Evolutionary conservation across 768 basidiomycete species (phyloP).

Genomic region (Pleurotus pulmonarius): DNA sequence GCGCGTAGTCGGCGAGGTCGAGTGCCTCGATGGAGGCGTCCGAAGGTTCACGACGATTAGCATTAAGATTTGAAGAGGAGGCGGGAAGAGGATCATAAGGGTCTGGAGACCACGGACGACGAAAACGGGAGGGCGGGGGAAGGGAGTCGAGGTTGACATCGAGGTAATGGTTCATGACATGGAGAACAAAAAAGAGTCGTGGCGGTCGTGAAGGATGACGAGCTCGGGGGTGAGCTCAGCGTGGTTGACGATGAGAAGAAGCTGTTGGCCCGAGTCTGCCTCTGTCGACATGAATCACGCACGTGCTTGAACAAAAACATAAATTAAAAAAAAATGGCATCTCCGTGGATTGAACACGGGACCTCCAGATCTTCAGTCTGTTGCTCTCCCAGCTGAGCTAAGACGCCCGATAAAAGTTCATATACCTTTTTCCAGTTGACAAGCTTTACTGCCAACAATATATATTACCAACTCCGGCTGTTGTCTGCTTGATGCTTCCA

Average conservation of each 20-base stretch:
- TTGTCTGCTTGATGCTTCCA: neutral
- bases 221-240: neutral
- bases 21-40: conserved; percentile 68
- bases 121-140: conserved; percentile 49
- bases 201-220: conserved; percentile 9
- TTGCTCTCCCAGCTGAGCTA: conserved; percentile 75
- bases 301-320: neutral
- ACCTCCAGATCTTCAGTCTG: conserved; percentile 72
- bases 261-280: neutral
- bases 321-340: neutral
- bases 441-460: neutral
- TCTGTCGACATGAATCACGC: neutral
- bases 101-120: conserved; percentile 67
- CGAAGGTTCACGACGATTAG: conserved; percentile 44
- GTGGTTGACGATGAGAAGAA: neutral
- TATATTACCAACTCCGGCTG: neutral
- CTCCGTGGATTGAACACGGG: conserved; percentile 72
- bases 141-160: conserved; percentile 39
- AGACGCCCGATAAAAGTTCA: neutral
- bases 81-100: conserved; percentile 39
- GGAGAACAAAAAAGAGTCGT: conserved; percentile 7
- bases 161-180: conserved; percentile 36
- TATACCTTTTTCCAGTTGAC: no score
- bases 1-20: conserved; percentile 69
- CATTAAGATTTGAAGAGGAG: conserved; percentile 16